These are phyloP conservation scores for Polygonum maritimum DNA, from an alignment of 148 eudicot species.

Conservation along the genomic window DNA sequence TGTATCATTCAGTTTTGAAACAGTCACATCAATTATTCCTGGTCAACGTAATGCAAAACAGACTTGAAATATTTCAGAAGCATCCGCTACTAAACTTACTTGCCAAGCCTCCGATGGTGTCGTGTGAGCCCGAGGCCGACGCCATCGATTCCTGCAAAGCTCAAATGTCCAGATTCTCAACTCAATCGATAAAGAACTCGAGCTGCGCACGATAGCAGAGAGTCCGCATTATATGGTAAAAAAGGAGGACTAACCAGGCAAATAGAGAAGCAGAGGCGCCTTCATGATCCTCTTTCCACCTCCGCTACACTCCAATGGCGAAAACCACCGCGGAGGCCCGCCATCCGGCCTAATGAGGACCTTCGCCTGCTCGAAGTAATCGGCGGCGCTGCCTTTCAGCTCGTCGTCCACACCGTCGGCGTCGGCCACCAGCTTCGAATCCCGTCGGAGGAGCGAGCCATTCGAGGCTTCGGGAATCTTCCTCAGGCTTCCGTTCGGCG, in stretches of 20 bases:
- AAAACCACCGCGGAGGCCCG: slow-evolving; percentile 44
- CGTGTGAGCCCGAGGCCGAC: slow-evolving; percentile 52
- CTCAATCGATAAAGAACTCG: background rate
- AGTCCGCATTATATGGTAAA: background rate
- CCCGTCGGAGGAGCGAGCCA: background rate
- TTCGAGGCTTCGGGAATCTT: background rate
- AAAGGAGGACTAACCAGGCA: slow-evolving; percentile 8
- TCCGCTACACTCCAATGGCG: slow-evolving; percentile 26
- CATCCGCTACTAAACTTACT: slow-evolving; percentile 25
- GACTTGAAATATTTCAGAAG: background rate
- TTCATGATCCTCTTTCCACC: slow-evolving; percentile 4
- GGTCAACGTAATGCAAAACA: background rate
- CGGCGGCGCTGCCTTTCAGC: slow-evolving; percentile 15
- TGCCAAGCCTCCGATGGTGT: slow-evolving; percentile 51
- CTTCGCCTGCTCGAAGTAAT: slow-evolving; percentile 30
- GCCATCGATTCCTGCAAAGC: slow-evolving; percentile 52
- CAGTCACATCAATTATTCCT: background rate
- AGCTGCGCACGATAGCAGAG: background rate
- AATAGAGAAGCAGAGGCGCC: slow-evolving; percentile 26
- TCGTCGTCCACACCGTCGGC: slow-evolving; percentile 20
- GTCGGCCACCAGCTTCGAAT: background rate
- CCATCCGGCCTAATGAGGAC: slow-evolving; percentile 22
- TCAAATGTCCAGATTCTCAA: background rate
- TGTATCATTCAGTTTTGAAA: background rate
- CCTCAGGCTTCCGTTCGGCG: background rate